A percentile compares a stretch with the other conserved stretches of the same genome.
These are phyloP conservation scores for Bipolaris bicolor DNA, from an alignment of 2,329 filamentous ascomycete species.

Conservation along the genomic window DNA sequence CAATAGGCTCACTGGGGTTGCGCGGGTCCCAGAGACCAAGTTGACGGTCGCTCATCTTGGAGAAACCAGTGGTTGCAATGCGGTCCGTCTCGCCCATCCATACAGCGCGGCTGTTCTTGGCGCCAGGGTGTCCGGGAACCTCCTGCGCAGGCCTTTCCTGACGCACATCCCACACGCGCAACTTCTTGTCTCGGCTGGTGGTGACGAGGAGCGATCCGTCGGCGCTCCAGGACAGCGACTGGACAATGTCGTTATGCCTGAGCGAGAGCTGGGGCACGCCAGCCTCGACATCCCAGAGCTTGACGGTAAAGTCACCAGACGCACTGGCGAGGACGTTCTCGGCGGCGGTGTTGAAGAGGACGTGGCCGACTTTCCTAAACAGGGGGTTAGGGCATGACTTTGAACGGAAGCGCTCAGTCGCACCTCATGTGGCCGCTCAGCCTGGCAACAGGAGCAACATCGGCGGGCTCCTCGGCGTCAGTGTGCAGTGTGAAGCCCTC, in stretches of 20 bases:
- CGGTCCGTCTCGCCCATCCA: constrained; percentile 98
- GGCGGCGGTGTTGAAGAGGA: constrained; percentile 95
- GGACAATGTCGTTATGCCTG: constrained; percentile 89
- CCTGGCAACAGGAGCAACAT: constrained; percentile 81
- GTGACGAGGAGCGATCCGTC: constrained; percentile 86
- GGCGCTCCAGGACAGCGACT: constrained; percentile 95
- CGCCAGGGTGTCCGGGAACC: constrained; percentile 82
- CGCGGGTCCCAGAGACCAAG: constrained; percentile 94
- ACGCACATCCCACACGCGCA: constrained; percentile 95
- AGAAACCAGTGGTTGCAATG: constrained; percentile 96
- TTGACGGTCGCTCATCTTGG: constrained; percentile 96
- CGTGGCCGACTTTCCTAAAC: constrained; percentile 90
- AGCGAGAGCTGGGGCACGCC: constrained; percentile 76
- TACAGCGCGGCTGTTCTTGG: constrained; percentile 95
- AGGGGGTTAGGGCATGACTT: constrained; percentile 23
- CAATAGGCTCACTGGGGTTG: constrained; percentile 77
- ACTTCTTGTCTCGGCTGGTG: constrained; percentile 96
- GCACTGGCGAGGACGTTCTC: constrained; percentile 94
- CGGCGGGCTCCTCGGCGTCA: constrained; percentile 80
- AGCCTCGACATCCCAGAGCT: constrained; percentile 91
- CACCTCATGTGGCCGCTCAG: constrained; percentile 87
- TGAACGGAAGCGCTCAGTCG: constrained; percentile 23
- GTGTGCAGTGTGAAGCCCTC: constrained; percentile 82
- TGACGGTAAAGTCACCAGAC: constrained; percentile 92
- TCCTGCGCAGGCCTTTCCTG: constrained; percentile 89